Evolutionary conservation across 768 basidiomycete species (phyloP).

Genomic region (Pleurotus eryngii): DNA sequence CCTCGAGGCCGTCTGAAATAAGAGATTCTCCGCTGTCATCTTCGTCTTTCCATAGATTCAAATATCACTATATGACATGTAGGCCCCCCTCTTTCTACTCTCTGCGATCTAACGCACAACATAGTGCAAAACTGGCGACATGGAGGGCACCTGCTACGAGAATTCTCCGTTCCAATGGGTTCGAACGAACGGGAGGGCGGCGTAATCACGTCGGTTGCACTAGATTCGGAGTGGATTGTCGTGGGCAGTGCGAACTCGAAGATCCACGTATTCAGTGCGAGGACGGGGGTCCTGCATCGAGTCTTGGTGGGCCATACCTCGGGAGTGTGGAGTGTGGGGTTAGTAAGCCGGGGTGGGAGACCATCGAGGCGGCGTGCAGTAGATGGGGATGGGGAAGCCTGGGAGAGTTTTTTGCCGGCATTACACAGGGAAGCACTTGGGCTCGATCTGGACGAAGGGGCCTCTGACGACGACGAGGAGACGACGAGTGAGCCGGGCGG

Average conservation of each 20-base stretch:
- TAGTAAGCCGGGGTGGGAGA: constrained; percentile 66
- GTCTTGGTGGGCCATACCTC: constrained; percentile 81
- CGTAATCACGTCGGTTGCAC: constrained; percentile 83
- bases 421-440: constrained; percentile 51
- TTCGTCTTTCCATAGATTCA: constrained; percentile 2
- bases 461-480: constrained; percentile 13
- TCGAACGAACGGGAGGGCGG: constrained; percentile 40
- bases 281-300: constrained; percentile 69
- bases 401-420: constrained; percentile 24
- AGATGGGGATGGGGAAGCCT: background rate
- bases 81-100: constrained; percentile 20
- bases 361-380: constrained; percentile 18
- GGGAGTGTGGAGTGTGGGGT: constrained; percentile 91
- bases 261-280: constrained; percentile 82
- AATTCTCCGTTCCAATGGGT: constrained; percentile 50
- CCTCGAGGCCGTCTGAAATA: background rate
- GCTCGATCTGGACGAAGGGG: constrained; percentile 19
- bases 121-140: constrained; percentile 79
- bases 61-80: constrained; percentile 58
- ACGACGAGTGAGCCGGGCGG: constrained; percentile 54
- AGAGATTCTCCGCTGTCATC: background rate
- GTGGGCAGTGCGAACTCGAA: constrained; percentile 84
- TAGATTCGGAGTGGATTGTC: constrained; percentile 82
- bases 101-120: constrained; percentile 1
- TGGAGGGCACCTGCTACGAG: constrained; percentile 67